Conservation (phyloP, 2,329 filamentous ascomycete species). For the Ophiostoma novo-ulmi region DNA sequence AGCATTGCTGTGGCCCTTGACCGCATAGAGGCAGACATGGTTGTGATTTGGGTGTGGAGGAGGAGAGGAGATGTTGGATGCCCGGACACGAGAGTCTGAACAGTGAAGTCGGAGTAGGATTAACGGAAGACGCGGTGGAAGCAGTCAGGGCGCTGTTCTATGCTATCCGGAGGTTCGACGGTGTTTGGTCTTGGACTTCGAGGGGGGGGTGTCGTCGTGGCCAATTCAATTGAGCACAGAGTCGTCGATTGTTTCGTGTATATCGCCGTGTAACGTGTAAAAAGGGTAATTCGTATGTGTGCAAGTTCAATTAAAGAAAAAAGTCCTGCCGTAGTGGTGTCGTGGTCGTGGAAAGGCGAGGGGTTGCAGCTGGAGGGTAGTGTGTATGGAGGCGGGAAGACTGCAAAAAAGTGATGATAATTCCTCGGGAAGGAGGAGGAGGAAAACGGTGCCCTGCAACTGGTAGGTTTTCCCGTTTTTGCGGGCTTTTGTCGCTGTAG, state of each 20-base stretch:
- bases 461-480: constrained; percentile 25
- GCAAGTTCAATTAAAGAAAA: neutral
- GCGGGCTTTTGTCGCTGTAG: constrained; percentile 28
- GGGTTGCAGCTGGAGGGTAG: constrained; percentile 15
- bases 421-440: constrained; percentile 24
- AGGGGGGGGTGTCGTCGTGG: constrained; percentile 9
- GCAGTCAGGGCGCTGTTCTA: constrained; percentile 5
- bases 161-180: constrained; percentile 12
- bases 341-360: constrained; percentile 13
- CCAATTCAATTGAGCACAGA: constrained; percentile 13
- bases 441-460: constrained; percentile 22
- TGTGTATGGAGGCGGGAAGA: constrained; percentile 9
- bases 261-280: neutral
- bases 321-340: constrained; percentile 4
- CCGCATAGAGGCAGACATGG: constrained; percentile 48
- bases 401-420: constrained; percentile 26
- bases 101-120: neutral
- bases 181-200: neutral
- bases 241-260: neutral
- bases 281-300: neutral
- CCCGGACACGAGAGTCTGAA: constrained; percentile 14
- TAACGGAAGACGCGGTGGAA: neutral
- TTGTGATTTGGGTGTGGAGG: constrained; percentile 25
- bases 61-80: constrained; percentile 11
- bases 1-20: constrained; percentile 49